phyloP scores from a whole-genome alignment of 2,329 filamentous ascomycete species.

The Cryphonectria nitschkei region DNA sequence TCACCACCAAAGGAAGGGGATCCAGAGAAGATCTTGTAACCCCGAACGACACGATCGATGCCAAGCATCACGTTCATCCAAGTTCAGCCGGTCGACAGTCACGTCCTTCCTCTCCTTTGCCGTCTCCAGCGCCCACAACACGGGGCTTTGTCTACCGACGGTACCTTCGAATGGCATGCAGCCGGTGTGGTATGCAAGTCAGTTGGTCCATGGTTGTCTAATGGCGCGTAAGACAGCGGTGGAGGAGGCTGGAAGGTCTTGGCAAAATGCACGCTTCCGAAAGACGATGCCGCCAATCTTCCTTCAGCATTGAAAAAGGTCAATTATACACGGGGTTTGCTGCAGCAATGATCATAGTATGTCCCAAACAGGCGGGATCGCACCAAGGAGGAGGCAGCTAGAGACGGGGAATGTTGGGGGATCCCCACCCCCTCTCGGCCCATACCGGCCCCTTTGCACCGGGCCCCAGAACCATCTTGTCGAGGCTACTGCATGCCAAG shows the following conservation, averaged over 20 bases:
- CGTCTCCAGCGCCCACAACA: neutral
- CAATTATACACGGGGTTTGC: neutral
- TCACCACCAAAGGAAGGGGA: neutral
- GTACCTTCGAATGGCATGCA: neutral
- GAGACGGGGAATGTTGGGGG: neutral
- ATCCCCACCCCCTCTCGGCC: neutral
- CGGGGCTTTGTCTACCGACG: conserved; percentile 3
- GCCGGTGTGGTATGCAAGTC: neutral
- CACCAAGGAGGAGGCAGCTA: neutral
- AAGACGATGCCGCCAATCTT: neutral
- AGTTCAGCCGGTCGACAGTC: neutral
- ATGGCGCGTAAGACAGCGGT: neutral
- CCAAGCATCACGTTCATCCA: conserved; percentile 3
- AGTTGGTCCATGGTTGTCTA: neutral
- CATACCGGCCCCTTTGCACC: neutral
- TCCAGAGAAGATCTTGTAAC: neutral
- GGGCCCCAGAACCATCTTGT: neutral
- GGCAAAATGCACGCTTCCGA: conserved; percentile 16
- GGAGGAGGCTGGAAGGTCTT: conserved; percentile 14
- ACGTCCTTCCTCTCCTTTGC: neutral
- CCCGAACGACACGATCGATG: neutral
- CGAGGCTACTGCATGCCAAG: conserved; percentile 13
- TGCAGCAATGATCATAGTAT: neutral
- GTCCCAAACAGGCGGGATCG: neutral
- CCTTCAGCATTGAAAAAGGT: neutral